Evolutionary conservation across 768 basidiomycete species (phyloP).

Genomic region (Leccinum uliginosum): DNA sequence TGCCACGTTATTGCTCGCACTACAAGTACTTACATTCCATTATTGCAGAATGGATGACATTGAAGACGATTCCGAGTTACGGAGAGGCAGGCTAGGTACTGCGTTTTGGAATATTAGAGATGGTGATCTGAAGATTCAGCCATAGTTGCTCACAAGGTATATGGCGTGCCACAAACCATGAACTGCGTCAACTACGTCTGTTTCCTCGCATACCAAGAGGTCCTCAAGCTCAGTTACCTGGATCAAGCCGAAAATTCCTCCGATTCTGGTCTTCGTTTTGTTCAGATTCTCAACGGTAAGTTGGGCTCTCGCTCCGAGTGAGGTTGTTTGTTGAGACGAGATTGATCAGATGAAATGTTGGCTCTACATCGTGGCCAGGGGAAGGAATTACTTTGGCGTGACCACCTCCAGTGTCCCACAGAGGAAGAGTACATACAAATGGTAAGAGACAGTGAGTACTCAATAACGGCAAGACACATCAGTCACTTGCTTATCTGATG

Average conservation of each 20-base stretch:
- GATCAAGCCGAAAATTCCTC: slow-evolving; percentile 2
- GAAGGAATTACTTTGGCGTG: slow-evolving; percentile 89
- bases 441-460: slow-evolving; percentile 84
- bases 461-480: background rate
- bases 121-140: background rate
- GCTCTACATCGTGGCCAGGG: slow-evolving; percentile 93
- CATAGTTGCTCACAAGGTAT: slow-evolving; percentile 94
- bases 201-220: slow-evolving; percentile 86
- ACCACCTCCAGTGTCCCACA: slow-evolving; percentile 82
- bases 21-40: background rate
- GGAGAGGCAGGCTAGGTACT: slow-evolving; percentile 81
- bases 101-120: background rate
- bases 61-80: slow-evolving; percentile 83
- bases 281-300: slow-evolving; percentile 72
- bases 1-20: background rate
- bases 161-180: slow-evolving; percentile 93
- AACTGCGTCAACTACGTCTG: slow-evolving; percentile 97
- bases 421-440: slow-evolving; percentile 94
- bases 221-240: slow-evolving; percentile 38
- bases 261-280: slow-evolving; percentile 43
- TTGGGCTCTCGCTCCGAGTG: background rate
- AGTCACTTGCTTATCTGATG: background rate
- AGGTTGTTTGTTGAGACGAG: background rate
- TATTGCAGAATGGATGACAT: slow-evolving; percentile 82
- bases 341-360: slow-evolving; percentile 55